These are phyloP conservation scores for Candida sphagnicola DNA, from an alignment of 805 yeast species.

Conservation along the genomic window DNA sequence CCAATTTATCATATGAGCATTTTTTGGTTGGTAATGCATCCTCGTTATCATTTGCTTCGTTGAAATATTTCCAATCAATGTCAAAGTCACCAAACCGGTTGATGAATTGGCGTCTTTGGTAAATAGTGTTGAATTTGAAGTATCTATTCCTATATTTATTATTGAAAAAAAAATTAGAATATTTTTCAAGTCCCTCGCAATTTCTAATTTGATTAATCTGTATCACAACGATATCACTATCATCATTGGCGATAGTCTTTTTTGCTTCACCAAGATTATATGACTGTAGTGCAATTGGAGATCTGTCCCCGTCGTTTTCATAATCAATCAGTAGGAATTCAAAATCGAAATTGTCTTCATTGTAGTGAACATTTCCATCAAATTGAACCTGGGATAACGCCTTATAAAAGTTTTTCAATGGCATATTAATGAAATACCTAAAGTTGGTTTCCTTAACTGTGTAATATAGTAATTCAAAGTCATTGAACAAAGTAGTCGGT, in stretches of 20 bases:
- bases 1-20: slow-evolving; percentile 33
- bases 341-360: background rate
- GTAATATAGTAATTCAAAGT: slow-evolving; percentile 39
- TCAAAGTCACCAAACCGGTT: slow-evolving; percentile 40
- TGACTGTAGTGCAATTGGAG: background rate
- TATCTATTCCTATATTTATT: slow-evolving; percentile 25
- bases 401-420: slow-evolving; percentile 44
- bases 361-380: background rate
- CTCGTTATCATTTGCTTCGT: slow-evolving; percentile 8
- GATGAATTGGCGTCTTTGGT: slow-evolving; percentile 39
- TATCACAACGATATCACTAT: background rate
- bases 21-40: background rate
- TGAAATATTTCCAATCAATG: slow-evolving; percentile 19
- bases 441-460: slow-evolving; percentile 38
- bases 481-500: slow-evolving; percentile 38
- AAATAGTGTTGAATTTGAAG: slow-evolving; percentile 38
- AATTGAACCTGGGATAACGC: slow-evolving; percentile 37
- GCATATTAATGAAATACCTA: slow-evolving; percentile 40
- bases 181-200: slow-evolving; percentile 19
- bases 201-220: slow-evolving; percentile 4
- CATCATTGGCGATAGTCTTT: background rate
- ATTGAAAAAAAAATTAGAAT: slow-evolving; percentile 33
- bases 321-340: background rate
- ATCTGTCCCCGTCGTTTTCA: background rate
- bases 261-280: background rate